A percentile compares a stretch with the other conserved stretches of the same genome.
These are phyloP conservation scores for Physcia stellaris DNA, from an alignment of 495 filamentous ascomycete genomes.

Conservation along the genomic window DNA sequence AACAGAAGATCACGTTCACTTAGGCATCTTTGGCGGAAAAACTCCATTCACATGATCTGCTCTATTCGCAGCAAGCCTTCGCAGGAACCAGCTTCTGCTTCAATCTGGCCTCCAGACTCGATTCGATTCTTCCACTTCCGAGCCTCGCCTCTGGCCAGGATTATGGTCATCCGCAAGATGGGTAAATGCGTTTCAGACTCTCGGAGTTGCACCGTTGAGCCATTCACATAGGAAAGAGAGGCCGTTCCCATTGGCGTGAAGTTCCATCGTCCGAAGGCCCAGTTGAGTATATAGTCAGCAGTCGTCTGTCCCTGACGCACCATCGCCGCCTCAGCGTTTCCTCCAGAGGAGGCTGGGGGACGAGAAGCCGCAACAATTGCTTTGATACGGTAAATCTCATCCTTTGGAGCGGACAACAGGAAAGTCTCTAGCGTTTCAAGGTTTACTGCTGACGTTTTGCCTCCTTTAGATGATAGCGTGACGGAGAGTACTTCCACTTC, in stretches of 20 bases:
- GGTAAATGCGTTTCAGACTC: too few relatives aligned
- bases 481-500: conserved; percentile 87
- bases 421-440: conserved; percentile 49
- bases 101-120: conserved; percentile 45
- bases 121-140: conserved; percentile 81
- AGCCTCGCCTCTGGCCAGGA: conserved; percentile 74
- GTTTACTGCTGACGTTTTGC: conserved; percentile 36
- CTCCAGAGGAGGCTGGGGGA: conserved; percentile 46
- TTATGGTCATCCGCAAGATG: conserved; percentile 64
- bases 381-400: conserved; percentile 94
- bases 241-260: conserved; percentile 38
- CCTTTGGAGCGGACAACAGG: conserved; percentile 59
- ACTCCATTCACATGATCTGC: conserved; percentile 1
- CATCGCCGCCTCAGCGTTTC: conserved; percentile 21
- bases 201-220: conserved; percentile 21
- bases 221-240: conserved; percentile 14
- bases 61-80: conserved; percentile 4
- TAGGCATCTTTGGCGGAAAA: neutral
- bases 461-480: conserved; percentile 35
- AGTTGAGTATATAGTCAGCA: conserved; percentile 73
- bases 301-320: conserved; percentile 13
- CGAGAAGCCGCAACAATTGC: conserved; percentile 52
- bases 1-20: conserved; percentile 19
- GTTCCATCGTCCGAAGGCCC: conserved; percentile 94
- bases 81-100: conserved; percentile 22